Conservation (phyloP, 495 filamentous ascomycete species). For the Hyaloscypha finlandica region DNA sequence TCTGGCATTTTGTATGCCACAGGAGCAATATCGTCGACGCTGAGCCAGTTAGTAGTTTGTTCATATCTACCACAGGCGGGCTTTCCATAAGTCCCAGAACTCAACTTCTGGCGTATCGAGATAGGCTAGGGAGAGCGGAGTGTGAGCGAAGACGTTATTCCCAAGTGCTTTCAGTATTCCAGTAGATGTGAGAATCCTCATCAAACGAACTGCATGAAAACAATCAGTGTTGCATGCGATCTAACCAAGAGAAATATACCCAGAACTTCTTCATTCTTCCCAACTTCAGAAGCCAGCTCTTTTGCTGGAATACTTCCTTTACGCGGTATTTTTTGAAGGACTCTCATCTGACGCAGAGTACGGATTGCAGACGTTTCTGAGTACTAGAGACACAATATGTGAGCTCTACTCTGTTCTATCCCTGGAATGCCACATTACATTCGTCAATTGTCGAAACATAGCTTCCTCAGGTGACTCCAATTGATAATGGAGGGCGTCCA, state of each 20-base stretch:
- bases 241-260: conserved; percentile 13
- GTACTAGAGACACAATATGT: not conserved
- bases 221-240: not conserved
- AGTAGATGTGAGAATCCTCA: conserved; percentile 29
- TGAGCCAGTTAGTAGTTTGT: not conserved
- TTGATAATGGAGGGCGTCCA: conserved; percentile 15
- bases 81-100: conserved; percentile 22
- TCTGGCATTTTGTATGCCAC: conserved; percentile 26
- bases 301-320: conserved; percentile 27
- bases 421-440: conserved; percentile 5
- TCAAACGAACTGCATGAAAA: conserved; percentile 26
- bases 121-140: conserved; percentile 30
- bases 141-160: conserved; percentile 30
- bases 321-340: conserved; percentile 28
- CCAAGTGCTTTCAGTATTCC: conserved; percentile 29
- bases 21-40: conserved; percentile 30
- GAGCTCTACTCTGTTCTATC: too few species aligned
- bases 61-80: not conserved
- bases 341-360: conserved; percentile 26
- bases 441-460: conserved; percentile 21
- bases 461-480: conserved; percentile 12
- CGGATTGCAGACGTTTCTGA: conserved; percentile 22
- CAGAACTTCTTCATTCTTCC: conserved; percentile 28
- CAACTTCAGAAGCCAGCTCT: conserved; percentile 26
- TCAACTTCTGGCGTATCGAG: conserved; percentile 33